These are phyloP conservation scores for Epichloe uncinata DNA, from an alignment of 2,329 filamentous ascomycete species.

Conservation along the genomic window DNA sequence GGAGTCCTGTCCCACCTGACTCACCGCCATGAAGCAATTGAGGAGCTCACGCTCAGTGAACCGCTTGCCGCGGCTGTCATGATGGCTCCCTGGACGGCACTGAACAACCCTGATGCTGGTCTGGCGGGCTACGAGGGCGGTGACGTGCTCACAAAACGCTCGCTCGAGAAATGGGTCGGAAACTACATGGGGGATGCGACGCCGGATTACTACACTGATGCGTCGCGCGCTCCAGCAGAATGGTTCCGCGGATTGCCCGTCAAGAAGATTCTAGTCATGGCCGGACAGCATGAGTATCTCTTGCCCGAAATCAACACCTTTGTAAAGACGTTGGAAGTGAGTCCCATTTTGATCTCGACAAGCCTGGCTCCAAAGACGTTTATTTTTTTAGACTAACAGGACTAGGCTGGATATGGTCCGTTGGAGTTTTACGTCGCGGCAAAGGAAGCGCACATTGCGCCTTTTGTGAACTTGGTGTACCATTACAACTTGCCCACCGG, in stretches of 20 bases:
- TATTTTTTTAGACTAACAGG: background rate
- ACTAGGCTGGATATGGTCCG: conserved; percentile 5
- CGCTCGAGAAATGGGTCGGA: conserved; percentile 3
- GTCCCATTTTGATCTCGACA: background rate
- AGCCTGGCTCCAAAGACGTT: no score
- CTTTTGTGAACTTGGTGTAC: conserved; percentile 8
- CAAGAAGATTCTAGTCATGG: conserved; percentile 7
- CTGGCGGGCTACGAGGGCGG: conserved; percentile 5
- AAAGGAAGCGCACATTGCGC: conserved; percentile 10
- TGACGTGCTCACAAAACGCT: conserved; percentile 6
- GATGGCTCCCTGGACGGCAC: conserved; percentile 9
- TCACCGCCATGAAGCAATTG: conserved; percentile 9
- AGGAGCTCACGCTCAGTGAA: conserved; percentile 4
- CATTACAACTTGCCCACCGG: conserved; percentile 7
- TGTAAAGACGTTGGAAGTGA: conserved; percentile 9
- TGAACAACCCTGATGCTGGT: conserved; percentile 1
- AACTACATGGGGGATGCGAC: conserved; percentile 6
- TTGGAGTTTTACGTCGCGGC: conserved; percentile 9
- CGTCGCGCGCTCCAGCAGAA: conserved; percentile 7
- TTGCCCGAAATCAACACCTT: conserved; percentile 8
- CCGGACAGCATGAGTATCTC: conserved; percentile 9
- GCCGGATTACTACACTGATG: conserved; percentile 10
- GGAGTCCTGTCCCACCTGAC: conserved; percentile 10
- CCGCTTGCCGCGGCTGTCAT: conserved; percentile 6
- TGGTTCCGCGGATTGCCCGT: conserved; percentile 10